A percentile compares a stretch with the other conserved stretches of the same genome.
Conservation (phyloP, 2,329 filamentous ascomycete species). For the Xylariomycetidae sp. region DNA sequence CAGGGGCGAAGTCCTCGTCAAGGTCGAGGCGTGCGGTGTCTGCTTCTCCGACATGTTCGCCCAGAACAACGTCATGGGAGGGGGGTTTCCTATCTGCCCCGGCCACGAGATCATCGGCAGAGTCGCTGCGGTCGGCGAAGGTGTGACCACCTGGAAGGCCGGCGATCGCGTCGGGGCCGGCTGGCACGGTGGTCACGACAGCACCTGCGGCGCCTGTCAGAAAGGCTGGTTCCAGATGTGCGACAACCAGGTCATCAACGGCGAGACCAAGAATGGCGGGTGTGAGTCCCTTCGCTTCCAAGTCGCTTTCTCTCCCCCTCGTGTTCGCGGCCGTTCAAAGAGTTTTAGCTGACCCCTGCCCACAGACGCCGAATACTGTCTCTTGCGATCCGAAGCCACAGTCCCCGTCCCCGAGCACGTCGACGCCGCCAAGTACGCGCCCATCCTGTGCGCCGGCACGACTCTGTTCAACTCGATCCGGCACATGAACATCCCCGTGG, state of each 20-base stretch:
- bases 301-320: not conserved
- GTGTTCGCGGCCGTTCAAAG: not conserved
- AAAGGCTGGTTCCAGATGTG: constrained; percentile 55
- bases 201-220: constrained; percentile 48
- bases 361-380: constrained; percentile 46
- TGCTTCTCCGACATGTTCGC: constrained; percentile 59
- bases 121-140: constrained; percentile 55
- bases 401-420: constrained; percentile 38
- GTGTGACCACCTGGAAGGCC: constrained; percentile 52
- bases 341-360: too few relatives aligned
- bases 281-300: constrained; percentile 26
- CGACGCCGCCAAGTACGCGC: constrained; percentile 38
- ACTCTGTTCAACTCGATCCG: constrained; percentile 40
- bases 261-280: constrained; percentile 51
- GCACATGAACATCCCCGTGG: constrained; percentile 28
- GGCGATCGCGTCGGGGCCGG: constrained; percentile 64
- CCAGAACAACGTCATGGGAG: constrained; percentile 45
- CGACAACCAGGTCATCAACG: constrained; percentile 50
- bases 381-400: constrained; percentile 49
- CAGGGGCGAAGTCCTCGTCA: constrained; percentile 60
- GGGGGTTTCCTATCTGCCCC: constrained; percentile 55
- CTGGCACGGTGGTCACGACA: constrained; percentile 62
- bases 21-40: constrained; percentile 67
- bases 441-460: constrained; percentile 46
- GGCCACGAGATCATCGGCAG: constrained; percentile 71